Percentiles rank a stretch among this genome's conserved stretches.
These are phyloP conservation scores for Tuber umbilicatum DNA, from an alignment of 495 filamentous ascomycete species.

Conservation along the genomic window DNA sequence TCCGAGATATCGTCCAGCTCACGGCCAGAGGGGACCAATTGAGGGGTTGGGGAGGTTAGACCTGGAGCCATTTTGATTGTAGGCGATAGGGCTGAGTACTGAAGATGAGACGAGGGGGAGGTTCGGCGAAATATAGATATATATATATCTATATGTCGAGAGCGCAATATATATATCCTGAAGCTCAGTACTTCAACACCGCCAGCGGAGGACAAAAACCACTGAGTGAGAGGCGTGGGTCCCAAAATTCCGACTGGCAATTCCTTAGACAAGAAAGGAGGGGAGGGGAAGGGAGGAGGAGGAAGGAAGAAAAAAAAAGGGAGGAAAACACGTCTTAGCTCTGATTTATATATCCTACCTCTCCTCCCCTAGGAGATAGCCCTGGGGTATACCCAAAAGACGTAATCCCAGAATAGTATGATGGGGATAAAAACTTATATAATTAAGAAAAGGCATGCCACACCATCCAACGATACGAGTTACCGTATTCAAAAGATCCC, in stretches of 20 bases:
- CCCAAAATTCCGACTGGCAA: background rate
- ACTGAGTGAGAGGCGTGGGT: background rate
- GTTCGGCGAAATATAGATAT: background rate
- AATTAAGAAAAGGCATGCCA: background rate
- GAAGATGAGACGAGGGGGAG: background rate
- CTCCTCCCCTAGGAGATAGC: background rate
- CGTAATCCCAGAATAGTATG: background rate
- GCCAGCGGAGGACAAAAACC: background rate
- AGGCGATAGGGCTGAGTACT: background rate
- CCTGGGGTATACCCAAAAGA: background rate
- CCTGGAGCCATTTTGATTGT: slow-evolving; percentile 19
- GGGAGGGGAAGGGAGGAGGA: background rate
- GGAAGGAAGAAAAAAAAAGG: background rate
- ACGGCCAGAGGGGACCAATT: slow-evolving; percentile 39
- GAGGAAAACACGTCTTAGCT: background rate
- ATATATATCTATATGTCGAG: background rate
- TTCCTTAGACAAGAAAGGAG: background rate
- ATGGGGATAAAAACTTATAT: background rate
- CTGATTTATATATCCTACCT: background rate
- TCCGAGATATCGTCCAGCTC: slow-evolving; percentile 75
- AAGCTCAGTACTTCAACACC: background rate
- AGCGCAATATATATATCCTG: background rate
- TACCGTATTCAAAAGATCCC: background rate
- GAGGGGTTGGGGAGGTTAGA: background rate
- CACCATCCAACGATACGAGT: background rate